These are phyloP conservation scores for Dentipellis fragilis DNA, from an alignment of 768 basidiomycete genomes.

Conservation along the genomic window DNA sequence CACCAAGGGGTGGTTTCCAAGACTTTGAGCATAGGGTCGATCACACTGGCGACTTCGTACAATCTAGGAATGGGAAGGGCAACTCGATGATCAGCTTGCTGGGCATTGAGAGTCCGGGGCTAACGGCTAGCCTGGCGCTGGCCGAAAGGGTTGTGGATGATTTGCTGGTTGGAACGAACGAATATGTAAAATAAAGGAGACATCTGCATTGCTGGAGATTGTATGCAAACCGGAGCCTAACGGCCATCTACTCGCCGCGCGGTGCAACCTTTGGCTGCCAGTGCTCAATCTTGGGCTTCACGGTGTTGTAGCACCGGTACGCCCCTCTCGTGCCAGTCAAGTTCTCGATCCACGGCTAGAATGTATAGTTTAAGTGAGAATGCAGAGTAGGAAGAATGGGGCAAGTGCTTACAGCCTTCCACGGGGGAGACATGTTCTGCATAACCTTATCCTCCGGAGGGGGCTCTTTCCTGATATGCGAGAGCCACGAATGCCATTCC, in stretches of 20 bases:
- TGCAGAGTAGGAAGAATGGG: background rate
- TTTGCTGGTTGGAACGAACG: constrained; percentile 24
- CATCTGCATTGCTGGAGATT: background rate
- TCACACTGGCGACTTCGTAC: constrained; percentile 34
- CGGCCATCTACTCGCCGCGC: constrained; percentile 26
- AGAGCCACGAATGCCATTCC: constrained; percentile 96
- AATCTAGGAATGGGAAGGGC: constrained; percentile 18
- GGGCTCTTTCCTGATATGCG: constrained; percentile 78
- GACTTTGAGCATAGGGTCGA: constrained; percentile 75
- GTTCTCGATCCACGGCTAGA: constrained; percentile 77
- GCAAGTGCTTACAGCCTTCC: constrained; percentile 63
- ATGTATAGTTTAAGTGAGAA: background rate
- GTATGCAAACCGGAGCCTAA: constrained; percentile 6
- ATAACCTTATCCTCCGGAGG: constrained; percentile 70
- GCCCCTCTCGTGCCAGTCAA: constrained; percentile 90
- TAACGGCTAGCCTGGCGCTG: constrained; percentile 81
- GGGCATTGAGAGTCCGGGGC: constrained; percentile 88
- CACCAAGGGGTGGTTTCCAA: constrained; percentile 64
- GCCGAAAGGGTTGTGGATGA: constrained; percentile 74
- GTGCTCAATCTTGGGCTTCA: constrained; percentile 64
- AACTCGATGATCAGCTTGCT: constrained; percentile 68
- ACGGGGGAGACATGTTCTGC: constrained; percentile 58
- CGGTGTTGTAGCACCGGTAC: constrained; percentile 84
- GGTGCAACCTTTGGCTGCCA: constrained; percentile 72
- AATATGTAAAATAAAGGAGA: background rate